phyloP scores from a whole-genome alignment of 352 stramenopile species.

The Globisporangium viniferum region DNA sequence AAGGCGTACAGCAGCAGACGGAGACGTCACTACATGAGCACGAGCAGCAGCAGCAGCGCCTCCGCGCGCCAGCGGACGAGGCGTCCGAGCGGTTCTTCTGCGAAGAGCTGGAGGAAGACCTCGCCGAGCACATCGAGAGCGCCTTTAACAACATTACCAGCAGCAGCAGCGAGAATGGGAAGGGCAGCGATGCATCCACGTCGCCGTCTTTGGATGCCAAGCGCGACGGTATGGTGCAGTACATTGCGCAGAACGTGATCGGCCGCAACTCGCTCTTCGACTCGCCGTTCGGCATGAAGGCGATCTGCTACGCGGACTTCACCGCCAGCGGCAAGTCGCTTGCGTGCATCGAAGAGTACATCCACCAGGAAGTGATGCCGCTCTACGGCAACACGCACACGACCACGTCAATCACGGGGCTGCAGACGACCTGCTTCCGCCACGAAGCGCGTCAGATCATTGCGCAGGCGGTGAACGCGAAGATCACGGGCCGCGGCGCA shows the following conservation, averaged over 20 bases:
- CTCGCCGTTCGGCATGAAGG: constrained; percentile 68
- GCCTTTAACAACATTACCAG: constrained; percentile 11
- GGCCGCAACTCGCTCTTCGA: constrained; percentile 47
- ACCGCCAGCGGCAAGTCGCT: constrained; percentile 91
- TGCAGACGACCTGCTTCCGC: constrained; percentile 93
- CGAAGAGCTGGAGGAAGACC: constrained; percentile 74
- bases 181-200: background rate
- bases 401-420: constrained; percentile 74
- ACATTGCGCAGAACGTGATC: constrained; percentile 48
- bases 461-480: constrained; percentile 88
- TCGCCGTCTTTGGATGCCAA: constrained; percentile 6
- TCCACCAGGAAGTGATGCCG: constrained; percentile 85
- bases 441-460: constrained; percentile 95
- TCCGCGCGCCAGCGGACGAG: background rate
- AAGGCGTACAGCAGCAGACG: background rate
- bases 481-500: constrained; percentile 85
- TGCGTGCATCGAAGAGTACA: constrained; percentile 88
- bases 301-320: constrained; percentile 94
- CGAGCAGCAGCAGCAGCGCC: constrained; percentile 1
- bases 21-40: background rate
- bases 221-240: constrained; percentile 22
- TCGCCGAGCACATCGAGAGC: constrained; percentile 34
- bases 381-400: constrained; percentile 98
- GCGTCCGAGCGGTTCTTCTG: constrained; percentile 61
- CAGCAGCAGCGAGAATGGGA: constrained; percentile 8